Conservation (phyloP, 192 early-diverging fungal species). For the Lunasporangiospora selenospora region DNA sequence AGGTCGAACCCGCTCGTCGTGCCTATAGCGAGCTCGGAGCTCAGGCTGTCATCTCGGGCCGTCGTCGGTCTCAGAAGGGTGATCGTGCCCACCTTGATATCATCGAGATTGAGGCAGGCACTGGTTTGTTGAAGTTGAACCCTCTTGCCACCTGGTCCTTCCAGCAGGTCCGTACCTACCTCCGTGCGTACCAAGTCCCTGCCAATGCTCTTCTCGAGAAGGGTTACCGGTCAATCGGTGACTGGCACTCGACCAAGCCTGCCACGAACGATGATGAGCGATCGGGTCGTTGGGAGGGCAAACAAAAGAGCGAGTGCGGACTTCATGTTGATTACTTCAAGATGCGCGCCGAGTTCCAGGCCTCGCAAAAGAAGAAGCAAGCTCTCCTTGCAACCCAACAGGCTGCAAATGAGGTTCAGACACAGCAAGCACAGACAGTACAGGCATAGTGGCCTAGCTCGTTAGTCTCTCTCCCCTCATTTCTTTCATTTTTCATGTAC, state of each 20-base stretch:
- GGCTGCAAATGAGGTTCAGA: no score
- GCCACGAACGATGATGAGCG: conserved; percentile 78
- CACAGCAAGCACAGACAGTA: no score
- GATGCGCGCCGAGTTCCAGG: conserved; percentile 83
- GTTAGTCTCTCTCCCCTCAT: no score
- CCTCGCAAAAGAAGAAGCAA: conserved; percentile 77
- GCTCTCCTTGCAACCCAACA: conserved; percentile 19
- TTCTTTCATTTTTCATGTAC: no score
- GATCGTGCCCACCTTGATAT: conserved; percentile 79
- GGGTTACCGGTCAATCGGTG: conserved; percentile 93
- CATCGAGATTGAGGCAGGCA: conserved; percentile 79
- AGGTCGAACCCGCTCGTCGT: conserved; percentile 91
- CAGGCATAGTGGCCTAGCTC: no score
- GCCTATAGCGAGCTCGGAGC: conserved; percentile 80
- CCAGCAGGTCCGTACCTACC: conserved; percentile 87
- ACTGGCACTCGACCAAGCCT: conserved; percentile 88
- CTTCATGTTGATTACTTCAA: conserved; percentile 97
- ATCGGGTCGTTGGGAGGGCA: conserved; percentile 87
- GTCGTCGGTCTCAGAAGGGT: conserved; percentile 86
- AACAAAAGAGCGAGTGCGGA: conserved; percentile 93
- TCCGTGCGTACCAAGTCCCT: conserved; percentile 82
- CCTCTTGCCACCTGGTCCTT: conserved; percentile 92
- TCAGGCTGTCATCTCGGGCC: conserved; percentile 88
- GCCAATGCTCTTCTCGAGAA: conserved; percentile 90
- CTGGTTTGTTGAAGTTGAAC: conserved; percentile 89